Evolutionary conservation across 495 filamentous ascomycete genomes (phyloP), one percentile per base, ranked within the genome.

Genomic region (Trichoderma virens): DNA sequence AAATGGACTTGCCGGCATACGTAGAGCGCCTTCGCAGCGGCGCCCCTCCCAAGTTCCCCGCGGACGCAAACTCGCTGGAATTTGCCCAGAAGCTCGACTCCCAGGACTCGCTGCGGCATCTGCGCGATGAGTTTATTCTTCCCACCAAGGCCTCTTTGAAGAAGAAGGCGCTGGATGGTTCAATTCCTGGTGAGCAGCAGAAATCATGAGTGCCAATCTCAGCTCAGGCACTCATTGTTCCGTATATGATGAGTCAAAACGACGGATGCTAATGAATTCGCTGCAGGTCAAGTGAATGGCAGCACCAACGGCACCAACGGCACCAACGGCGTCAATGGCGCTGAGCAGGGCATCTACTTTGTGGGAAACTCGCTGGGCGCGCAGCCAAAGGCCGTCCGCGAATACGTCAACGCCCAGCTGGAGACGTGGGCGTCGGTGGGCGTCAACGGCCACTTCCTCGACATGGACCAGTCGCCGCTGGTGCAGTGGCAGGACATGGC

Each of bases 361-460:
- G 97, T 93, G 70, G 94, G 94, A n/a, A 97, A 98, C 77, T 98
- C 94, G 5, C 82, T 98, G 11, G 94, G 94, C 47, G 82, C 95
- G 35, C 94, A 98, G 71, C 95, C 94, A 41, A 85, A 83, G 64
- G 81, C 83, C 63, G 83, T 98, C 68, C 80, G 86, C 45, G 82
- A 87, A 62, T 93, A 96, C 71, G 39, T 62, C 0, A 11, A 45
- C 25, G 61, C 61, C 61, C 61, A 62, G 34, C 84, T 98, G 34
- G 76, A 82, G 27, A 89, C 91, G 16, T 98, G 94, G 94, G 90
- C 90, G 2, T 89, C 87, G 1, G 94, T 96, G 71, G 94, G 89
- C n/a, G 94, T 98, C 20, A 88, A 87, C 54, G 94, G 93, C 0
- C 94, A 98, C 78, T 97, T 97, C 78, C 88, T 86, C 35, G 82